Percentiles rank a stretch among this genome's conserved stretches.
Conservation (phyloP, 2,329 filamentous ascomycete genomes). For the Xylaria sp. region DNA sequence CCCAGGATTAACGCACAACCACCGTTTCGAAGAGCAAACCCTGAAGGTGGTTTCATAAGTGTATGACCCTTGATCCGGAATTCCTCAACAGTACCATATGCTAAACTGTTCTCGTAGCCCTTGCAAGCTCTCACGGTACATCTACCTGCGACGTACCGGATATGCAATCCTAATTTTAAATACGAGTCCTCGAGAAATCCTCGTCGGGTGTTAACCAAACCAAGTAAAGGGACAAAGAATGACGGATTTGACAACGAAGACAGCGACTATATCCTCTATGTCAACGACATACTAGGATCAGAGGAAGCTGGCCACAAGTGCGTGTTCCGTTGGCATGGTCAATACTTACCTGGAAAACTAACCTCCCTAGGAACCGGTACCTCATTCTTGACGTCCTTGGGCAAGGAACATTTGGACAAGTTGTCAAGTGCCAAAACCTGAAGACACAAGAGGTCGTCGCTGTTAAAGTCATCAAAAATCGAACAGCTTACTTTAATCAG, state of each 20-base stretch:
- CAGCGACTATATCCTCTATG: constrained; percentile 98
- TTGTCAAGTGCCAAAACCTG: constrained; percentile 98
- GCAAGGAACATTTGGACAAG: constrained; percentile 97
- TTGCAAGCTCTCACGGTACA: constrained; percentile 95
- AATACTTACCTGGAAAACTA: constrained; percentile 28
- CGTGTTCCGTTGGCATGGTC: constrained; percentile 46
- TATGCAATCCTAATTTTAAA: constrained; percentile 98
- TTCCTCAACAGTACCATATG: constrained; percentile 25
- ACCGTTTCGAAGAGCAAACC: constrained; percentile 90
- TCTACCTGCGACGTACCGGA: constrained; percentile 93
- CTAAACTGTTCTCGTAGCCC: constrained; percentile 66
- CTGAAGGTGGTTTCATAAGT: constrained; percentile 97
- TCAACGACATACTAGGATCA: constrained; percentile 97
- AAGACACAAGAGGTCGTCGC: constrained; percentile 99
- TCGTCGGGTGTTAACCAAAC: constrained; percentile 93
- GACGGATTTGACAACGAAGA: constrained; percentile 99
- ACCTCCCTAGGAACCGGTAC: constrained; percentile 79
- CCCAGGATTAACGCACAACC: constrained; percentile 89
- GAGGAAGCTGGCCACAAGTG: constrained; percentile 98
- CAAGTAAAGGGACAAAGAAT: constrained; percentile 98
- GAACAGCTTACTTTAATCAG: constrained; percentile 99
- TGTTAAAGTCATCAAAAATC: constrained; percentile 99
- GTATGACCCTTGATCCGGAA: constrained; percentile 62
- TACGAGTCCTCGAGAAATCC: constrained; percentile 98
- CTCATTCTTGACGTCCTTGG: constrained; percentile 96